These are phyloP conservation scores for Calophaca sinica DNA, from an alignment of 306 rosid genomes.

Conservation along the genomic window DNA sequence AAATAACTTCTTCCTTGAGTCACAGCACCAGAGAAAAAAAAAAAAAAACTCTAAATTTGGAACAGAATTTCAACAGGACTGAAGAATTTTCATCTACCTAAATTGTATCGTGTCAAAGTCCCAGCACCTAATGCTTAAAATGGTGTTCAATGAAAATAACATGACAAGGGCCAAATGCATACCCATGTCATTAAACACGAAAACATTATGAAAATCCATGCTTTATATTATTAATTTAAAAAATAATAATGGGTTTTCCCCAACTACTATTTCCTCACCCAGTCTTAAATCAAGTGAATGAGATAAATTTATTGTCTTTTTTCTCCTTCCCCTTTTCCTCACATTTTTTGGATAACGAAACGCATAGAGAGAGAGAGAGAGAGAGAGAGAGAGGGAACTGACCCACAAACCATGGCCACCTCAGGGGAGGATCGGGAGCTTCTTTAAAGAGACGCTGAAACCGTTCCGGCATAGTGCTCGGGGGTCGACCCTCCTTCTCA, in stretches of 20 bases:
- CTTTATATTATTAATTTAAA: no score
- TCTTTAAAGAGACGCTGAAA: slow-evolving; percentile 73
- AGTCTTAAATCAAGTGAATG: no score
- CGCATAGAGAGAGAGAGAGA: neutral
- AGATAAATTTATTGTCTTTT: no score
- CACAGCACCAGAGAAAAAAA: neutral
- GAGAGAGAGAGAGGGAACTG: slow-evolving; percentile 18
- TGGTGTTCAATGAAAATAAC: slow-evolving; percentile 13
- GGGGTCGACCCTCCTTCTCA: slow-evolving; percentile 62
- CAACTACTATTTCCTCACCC: no score
- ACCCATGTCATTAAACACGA: slow-evolving; percentile 11
- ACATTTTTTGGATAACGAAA: slow-evolving; percentile 35
- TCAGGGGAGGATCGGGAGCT: slow-evolving; percentile 73
- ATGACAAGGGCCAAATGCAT: neutral
- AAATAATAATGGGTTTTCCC: no score
- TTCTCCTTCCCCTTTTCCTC: no score
- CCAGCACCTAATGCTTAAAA: neutral
- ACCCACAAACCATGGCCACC: slow-evolving; percentile 94
- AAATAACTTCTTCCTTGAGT: slow-evolving; percentile 25
- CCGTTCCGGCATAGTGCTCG: slow-evolving; percentile 82
- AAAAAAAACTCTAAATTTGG: slow-evolving; percentile 6
- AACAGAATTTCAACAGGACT: slow-evolving; percentile 24
- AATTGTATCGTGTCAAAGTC: slow-evolving; percentile 23
- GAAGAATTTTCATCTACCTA: slow-evolving; percentile 22
- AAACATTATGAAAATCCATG: neutral